Evolutionary conservation across 257 asterid species (phyloP).

Genomic region (Solanum sparsipilum): DNA sequence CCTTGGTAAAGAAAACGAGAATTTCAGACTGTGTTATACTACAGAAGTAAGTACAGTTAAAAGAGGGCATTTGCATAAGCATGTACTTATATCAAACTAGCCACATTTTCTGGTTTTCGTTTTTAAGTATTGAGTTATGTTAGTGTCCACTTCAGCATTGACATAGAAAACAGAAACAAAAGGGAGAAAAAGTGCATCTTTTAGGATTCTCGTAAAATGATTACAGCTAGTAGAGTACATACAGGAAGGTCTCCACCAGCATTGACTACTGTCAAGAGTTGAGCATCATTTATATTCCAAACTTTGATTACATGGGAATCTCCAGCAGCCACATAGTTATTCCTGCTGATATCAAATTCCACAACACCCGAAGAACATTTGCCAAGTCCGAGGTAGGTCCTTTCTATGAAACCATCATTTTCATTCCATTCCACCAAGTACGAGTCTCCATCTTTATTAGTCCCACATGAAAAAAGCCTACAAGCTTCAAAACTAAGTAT

Average conservation of each 20-base stretch:
- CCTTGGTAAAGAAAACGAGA: slow-evolving; percentile 24
- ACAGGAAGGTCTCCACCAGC: slow-evolving; percentile 61
- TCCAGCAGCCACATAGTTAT: slow-evolving; percentile 49
- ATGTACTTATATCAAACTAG: background rate
- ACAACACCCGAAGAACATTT: slow-evolving; percentile 22
- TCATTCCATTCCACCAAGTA: slow-evolving; percentile 59
- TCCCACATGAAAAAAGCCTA: slow-evolving; percentile 75
- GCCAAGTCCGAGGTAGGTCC: slow-evolving; percentile 45
- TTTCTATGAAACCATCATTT: slow-evolving; percentile 32
- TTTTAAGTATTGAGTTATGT: background rate
- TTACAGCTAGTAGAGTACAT: slow-evolving; percentile 8
- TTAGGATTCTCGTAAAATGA: background rate
- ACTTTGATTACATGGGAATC: slow-evolving; percentile 54
- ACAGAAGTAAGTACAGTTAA: background rate
- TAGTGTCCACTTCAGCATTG: background rate
- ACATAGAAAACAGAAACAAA: background rate
- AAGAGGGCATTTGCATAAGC: background rate
- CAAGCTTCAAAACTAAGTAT: slow-evolving; percentile 11
- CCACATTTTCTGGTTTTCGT: background rate
- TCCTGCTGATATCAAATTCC: slow-evolving; percentile 32
- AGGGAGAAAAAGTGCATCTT: background rate
- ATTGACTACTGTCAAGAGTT: slow-evolving; percentile 29
- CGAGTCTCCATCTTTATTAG: slow-evolving; percentile 46
- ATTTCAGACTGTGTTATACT: background rate
- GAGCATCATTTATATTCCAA: slow-evolving; percentile 48